These are phyloP conservation scores for Tagetes erecta DNA, from an alignment of 129 eudicot genomes.

Conservation along the genomic window DNA sequence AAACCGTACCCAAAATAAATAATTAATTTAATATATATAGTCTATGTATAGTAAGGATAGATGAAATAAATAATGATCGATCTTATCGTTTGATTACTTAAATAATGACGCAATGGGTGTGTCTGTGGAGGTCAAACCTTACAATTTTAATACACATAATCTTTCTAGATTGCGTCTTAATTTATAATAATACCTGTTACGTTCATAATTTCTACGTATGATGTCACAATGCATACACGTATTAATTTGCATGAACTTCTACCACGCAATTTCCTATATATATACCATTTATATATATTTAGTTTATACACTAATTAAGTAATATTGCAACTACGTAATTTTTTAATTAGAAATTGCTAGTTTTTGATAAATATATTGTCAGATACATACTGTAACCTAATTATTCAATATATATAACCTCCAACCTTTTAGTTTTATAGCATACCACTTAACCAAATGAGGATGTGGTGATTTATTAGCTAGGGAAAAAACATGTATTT, in stretches of 20 bases:
- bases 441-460: too few relatives aligned
- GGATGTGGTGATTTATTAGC: too few relatives aligned
- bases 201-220: constrained; percentile 34
- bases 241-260: constrained; percentile 23
- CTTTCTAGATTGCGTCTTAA: constrained; percentile 23
- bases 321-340: not conserved
- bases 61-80: not conserved
- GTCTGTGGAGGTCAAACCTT: constrained; percentile 21
- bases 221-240: constrained; percentile 39
- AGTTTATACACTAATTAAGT: not conserved
- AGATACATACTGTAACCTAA: too few relatives aligned
- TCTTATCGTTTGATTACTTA: not conserved
- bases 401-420: too few relatives aligned
- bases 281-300: not conserved
- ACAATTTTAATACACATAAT: constrained; percentile 6
- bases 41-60: not conserved
- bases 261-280: constrained; percentile 18
- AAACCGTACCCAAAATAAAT: not conserved
- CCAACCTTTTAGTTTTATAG: too few relatives aligned
- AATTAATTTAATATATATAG: not conserved
- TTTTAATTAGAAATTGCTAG: not conserved
- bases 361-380: too few relatives aligned
- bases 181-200: constrained; percentile 23
- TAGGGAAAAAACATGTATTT: too few relatives aligned
- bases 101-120: constrained; percentile 30